phyloP scores from a whole-genome alignment of 2,329 filamentous ascomycete genomes.

The Aspergillus vadensis region DNA sequence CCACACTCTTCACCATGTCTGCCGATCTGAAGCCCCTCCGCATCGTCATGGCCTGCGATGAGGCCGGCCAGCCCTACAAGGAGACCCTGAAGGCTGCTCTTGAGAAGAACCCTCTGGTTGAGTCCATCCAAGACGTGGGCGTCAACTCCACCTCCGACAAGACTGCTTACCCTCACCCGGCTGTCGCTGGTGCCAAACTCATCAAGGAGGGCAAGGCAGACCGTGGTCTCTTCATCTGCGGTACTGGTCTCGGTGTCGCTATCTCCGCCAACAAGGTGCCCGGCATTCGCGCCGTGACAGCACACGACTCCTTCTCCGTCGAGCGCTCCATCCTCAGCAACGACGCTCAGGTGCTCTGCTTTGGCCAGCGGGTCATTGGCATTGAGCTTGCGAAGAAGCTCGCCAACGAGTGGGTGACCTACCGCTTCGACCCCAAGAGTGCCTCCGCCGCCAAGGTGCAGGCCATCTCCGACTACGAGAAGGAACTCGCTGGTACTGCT shows the following conservation, averaged over 20 bases:
- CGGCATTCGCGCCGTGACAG: constrained; percentile 82
- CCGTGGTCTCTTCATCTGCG: constrained; percentile 76
- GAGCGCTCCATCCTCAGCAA: constrained; percentile 81
- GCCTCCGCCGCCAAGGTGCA: constrained; percentile 64
- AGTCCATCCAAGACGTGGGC: constrained; percentile 72
- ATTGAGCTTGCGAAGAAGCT: constrained; percentile 76
- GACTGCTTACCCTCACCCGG: constrained; percentile 78
- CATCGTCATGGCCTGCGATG: constrained; percentile 66
- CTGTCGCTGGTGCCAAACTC: constrained; percentile 67
- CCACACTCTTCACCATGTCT: constrained; percentile 30
- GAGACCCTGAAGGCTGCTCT: constrained; percentile 74
- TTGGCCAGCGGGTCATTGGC: constrained; percentile 81
- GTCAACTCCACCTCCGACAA: constrained; percentile 68
- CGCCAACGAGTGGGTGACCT: constrained; percentile 80
- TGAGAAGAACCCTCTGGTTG: constrained; percentile 66
- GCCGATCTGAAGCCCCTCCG: constrained; percentile 48
- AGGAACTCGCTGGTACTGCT: constrained; percentile 30
- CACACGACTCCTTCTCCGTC: constrained; percentile 82
- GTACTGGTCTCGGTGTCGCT: constrained; percentile 82
- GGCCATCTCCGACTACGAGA: constrained; percentile 48
- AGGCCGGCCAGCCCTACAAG: constrained; percentile 78
- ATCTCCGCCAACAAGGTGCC: constrained; percentile 88
- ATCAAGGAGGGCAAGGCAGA: constrained; percentile 61
- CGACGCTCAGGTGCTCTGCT: constrained; percentile 82
- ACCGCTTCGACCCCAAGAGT: constrained; percentile 72